A percentile compares a stretch with the other conserved stretches of the same genome.
Evolutionary conservation across 2,329 filamentous ascomycete species (phyloP).

Genomic region (Zopfia rhizophila): DNA sequence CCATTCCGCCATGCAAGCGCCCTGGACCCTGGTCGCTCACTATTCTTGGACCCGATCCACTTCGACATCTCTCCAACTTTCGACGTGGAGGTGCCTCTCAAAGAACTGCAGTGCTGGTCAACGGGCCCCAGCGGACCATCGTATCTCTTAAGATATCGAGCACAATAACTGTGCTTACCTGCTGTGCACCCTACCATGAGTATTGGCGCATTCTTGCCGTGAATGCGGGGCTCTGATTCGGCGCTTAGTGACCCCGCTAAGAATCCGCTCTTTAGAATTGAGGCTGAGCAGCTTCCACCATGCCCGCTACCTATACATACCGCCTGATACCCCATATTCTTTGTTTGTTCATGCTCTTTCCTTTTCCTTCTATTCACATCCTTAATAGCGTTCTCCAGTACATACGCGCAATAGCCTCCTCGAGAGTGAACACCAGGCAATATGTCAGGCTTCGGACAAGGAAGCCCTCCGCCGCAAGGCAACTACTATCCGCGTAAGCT

Average conservation of each 20-base stretch:
- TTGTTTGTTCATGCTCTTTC: not conserved
- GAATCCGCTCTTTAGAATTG: conserved; percentile 37
- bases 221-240: conserved; percentile 31
- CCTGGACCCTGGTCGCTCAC: too few relatives aligned
- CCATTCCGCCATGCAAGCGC: too few relatives aligned
- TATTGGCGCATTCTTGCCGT: not conserved
- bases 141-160: too few relatives aligned
- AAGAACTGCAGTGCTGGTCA: too few relatives aligned
- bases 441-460: conserved; percentile 44
- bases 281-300: conserved; percentile 47
- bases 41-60: too few relatives aligned
- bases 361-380: conserved; percentile 1
- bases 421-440: conserved; percentile 5
- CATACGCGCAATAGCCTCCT: conserved; percentile 5
- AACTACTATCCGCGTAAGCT: conserved; percentile 47
- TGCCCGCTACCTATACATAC: conserved; percentile 34
- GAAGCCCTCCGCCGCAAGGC: conserved; percentile 45
- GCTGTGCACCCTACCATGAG: conserved; percentile 18
- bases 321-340: conserved; percentile 28
- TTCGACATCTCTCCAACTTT: too few relatives aligned
- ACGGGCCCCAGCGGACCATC: too few relatives aligned
- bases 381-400: not conserved
- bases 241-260: conserved; percentile 42
- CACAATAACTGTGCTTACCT: conserved; percentile 13
- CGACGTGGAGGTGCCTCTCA: too few relatives aligned